These are phyloP conservation scores for Scedosporium minutisporum DNA, from an alignment of 2,329 filamentous ascomycete species.

Conservation along the genomic window DNA sequence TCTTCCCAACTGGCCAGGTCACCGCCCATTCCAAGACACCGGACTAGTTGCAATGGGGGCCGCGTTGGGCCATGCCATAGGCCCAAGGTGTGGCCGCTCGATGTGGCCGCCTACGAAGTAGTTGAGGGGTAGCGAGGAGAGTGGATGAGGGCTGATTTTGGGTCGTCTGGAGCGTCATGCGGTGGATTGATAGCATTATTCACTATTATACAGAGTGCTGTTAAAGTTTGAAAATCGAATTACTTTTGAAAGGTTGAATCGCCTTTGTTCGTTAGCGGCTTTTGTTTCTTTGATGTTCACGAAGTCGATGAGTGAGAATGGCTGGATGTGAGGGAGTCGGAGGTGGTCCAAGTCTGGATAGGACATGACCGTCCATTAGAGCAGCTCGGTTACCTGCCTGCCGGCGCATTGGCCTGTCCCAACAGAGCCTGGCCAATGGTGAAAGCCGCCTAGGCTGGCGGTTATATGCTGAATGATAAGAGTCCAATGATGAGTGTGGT, in stretches of 20 bases:
- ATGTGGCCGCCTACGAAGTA: not conserved
- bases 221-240: not conserved
- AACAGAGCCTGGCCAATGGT: too few relatives aligned
- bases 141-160: not conserved
- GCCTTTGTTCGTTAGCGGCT: not conserved
- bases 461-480: not conserved
- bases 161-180: not conserved
- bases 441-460: not conserved
- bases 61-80: not conserved
- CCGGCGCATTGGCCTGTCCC: too few relatives aligned
- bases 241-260: not conserved
- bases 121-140: not conserved
- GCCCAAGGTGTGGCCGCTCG: not conserved
- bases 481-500: not conserved
- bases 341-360: too few relatives aligned
- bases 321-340: too few relatives aligned
- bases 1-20: not conserved
- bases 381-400: too few relatives aligned
- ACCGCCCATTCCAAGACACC: not conserved
- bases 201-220: not conserved
- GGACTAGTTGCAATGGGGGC: not conserved
- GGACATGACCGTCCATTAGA: too few relatives aligned
- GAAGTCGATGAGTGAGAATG: too few relatives aligned
- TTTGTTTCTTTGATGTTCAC: too few relatives aligned
- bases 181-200: not conserved